Base-by-base conservation (phyloP, 495 filamentous ascomycete genomes). In the Xeromyces bisporus region DNA sequence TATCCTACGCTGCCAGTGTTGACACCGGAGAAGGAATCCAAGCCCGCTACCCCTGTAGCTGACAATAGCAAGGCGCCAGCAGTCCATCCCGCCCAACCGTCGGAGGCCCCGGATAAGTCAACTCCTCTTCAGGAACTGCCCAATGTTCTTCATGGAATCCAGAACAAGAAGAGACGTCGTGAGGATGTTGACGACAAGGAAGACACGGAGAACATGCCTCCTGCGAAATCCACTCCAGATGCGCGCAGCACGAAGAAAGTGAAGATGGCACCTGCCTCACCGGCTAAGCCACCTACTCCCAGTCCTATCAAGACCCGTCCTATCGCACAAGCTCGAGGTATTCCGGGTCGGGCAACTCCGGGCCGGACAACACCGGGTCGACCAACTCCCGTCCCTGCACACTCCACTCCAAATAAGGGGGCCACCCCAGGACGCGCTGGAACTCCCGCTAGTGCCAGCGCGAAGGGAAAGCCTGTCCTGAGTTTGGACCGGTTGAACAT, bases 91-190 rank as follows among this genome's bases (percentile, higher is more conserved):
- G 48, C 60, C 15, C 53, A 51, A 23, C 42, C 45, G 3, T 60
- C 60, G 1, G 42, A 41, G 11, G 40, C 20, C 1, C 23, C 31
- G 7, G 23, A 31, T 2, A 33, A 39, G 15, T 15, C 31, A 15
- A 12, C 40, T 29, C 20, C 20, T 5, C 20, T 21, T 21, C 5
- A 21, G 20, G 9, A 9, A 9, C 20, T 60, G 7, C 51, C 61
- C 2, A 42, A 49, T 9, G 50, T 71, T 21, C 64, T 73, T 2
- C 69, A 73, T 39, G 73, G 73, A 23, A 66, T 78, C 44, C 38
- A 48, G 1, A 77, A 70, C 53, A 75, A 77, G 60, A 78, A 75
- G 53, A 64, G 73, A 27, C 60, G 61, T 30, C 34, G 36, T 36
- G 35, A 41, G 9, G 47, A 38, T 5, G 41, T 48, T 23, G 34